Evolutionary conservation across 2,329 filamentous ascomycete species (phyloP).

Genomic region (Bipolaris victoriae): DNA sequence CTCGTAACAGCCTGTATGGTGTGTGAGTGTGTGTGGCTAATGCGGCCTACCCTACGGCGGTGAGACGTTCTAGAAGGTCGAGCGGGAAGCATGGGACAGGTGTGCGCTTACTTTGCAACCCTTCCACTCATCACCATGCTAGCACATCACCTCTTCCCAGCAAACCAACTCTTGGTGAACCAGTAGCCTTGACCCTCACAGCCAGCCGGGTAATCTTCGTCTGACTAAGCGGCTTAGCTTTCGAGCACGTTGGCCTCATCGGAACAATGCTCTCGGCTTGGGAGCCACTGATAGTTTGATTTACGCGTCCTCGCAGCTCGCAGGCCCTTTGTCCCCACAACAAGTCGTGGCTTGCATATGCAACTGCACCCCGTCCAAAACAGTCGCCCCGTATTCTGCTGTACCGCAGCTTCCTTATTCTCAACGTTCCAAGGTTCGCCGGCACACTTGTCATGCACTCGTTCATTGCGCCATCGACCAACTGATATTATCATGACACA

Average conservation of each 20-base stretch:
- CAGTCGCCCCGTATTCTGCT: neutral
- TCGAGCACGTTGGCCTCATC: slow-evolving; percentile 1
- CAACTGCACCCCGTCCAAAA: slow-evolving; percentile 3
- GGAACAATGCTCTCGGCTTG: slow-evolving; percentile 3
- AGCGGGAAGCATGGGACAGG: slow-evolving; percentile 6
- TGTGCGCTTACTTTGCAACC: slow-evolving; percentile 10
- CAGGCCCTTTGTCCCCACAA: slow-evolving; percentile 10
- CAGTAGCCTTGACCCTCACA: neutral
- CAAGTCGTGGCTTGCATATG: slow-evolving; percentile 12
- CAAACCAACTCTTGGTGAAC: neutral
- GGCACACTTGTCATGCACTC: neutral
- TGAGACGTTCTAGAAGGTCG: slow-evolving; percentile 18
- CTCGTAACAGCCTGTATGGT: slow-evolving; percentile 2
- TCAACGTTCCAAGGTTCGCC: neutral
- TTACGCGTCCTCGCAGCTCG: slow-evolving; percentile 15
- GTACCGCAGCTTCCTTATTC: neutral
- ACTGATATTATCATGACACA: slow-evolving; percentile 4
- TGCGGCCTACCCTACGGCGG: slow-evolving; percentile 12
- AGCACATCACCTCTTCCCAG: neutral
- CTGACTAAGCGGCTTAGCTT: neutral
- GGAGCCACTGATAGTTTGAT: neutral
- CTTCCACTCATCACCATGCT: neutral
- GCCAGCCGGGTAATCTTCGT: neutral
- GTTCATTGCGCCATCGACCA: slow-evolving; percentile 6
- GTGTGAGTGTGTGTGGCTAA: slow-evolving; percentile 4